Conservation (phyloP, 2,329 filamentous ascomycete genomes). For the Zymoseptoria pseudotritici region DNA sequence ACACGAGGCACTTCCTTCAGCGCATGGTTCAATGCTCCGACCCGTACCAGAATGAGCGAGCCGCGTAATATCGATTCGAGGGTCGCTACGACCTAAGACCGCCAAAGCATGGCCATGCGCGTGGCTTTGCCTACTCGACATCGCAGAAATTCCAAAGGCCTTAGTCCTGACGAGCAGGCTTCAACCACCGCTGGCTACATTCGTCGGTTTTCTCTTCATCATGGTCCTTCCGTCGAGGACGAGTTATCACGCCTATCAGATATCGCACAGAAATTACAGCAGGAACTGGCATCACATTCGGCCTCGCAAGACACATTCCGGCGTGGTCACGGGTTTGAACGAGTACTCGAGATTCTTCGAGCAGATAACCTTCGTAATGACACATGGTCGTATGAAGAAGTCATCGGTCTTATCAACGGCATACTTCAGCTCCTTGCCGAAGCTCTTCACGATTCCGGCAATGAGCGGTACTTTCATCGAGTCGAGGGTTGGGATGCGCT, state of each 20-base stretch:
- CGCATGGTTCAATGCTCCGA: constrained; percentile 9
- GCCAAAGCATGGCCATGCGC: constrained; percentile 21
- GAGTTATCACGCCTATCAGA: constrained; percentile 11
- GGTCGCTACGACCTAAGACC: constrained; percentile 7
- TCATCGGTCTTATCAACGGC: constrained; percentile 6
- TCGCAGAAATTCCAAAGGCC: constrained; percentile 22
- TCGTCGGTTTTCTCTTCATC: constrained; percentile 11
- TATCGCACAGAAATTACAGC: constrained; percentile 16
- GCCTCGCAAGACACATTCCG: constrained; percentile 25
- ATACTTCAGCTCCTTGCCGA: constrained; percentile 56
- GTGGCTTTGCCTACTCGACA: constrained; percentile 17
- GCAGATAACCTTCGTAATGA: constrained; percentile 7
- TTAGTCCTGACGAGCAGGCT: constrained; percentile 21
- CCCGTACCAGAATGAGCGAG: constrained; percentile 15
- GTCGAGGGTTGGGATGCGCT: constrained; percentile 72
- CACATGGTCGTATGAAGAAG: constrained; percentile 6
- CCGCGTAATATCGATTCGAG: background rate
- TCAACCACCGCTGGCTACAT: constrained; percentile 20
- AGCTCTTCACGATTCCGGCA: constrained; percentile 73
- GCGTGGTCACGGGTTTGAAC: constrained; percentile 25
- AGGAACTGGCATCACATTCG: constrained; percentile 11
- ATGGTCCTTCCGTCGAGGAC: constrained; percentile 12
- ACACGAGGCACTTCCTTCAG: background rate
- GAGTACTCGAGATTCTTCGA: constrained; percentile 16
- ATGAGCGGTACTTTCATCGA: constrained; percentile 75